Base-by-base conservation (phyloP, 495 filamentous ascomycete genomes). In the Aspergillus homomorphus region DNA sequence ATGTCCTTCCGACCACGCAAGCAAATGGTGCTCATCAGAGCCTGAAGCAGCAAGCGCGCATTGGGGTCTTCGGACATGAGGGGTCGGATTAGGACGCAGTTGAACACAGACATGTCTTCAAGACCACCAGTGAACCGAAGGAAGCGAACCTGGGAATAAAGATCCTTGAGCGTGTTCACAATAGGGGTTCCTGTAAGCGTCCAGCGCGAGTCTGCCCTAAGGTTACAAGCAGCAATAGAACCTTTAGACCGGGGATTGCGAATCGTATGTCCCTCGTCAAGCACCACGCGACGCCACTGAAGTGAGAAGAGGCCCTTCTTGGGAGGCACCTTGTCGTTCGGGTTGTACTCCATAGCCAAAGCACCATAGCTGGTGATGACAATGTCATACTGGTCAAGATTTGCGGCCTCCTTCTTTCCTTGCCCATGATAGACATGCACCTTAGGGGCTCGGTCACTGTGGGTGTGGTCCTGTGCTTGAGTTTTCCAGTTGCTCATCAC, bases 401-500 rank as follows among this genome's bases (percentile, higher is more conserved):
- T 82, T 54, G 79, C 75, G 16, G 72, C 66, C 43, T 83, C 71
- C 57, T 86, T 83, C 51, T 83, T 80, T 15, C 75, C 75, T 18
- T 77, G 60, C 1, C 88, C 90, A 66, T 98, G 91, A 59, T 93
- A 95, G 20, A 87, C 84, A 58, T 90, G 73, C 18, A 96, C 80
- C 19, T 78, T 83, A 20, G 91, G 82, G 2, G 77, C 67, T 53
- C 80, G 70, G 12, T 89, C 79, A 5, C 76, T 65, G 18, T 81
- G 74, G 14, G 92, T 80, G 63, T 97, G 92, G 30, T 84, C 82
- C 52, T 84, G 71, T 24, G 94, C 91, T 69, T 96, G 91, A 30
- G 86, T 84, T 55, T 81, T 84, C 92, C 92, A 97, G 63, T 97
- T 96, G 64, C 87, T 92, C 89, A 97, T 94, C 9, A 96, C 90